Percentiles rank a stretch among this genome's conserved stretches.
Evolutionary conservation across 164 flowering plant species (phyloP).

Genomic region (Aristolochia contorta): DNA sequence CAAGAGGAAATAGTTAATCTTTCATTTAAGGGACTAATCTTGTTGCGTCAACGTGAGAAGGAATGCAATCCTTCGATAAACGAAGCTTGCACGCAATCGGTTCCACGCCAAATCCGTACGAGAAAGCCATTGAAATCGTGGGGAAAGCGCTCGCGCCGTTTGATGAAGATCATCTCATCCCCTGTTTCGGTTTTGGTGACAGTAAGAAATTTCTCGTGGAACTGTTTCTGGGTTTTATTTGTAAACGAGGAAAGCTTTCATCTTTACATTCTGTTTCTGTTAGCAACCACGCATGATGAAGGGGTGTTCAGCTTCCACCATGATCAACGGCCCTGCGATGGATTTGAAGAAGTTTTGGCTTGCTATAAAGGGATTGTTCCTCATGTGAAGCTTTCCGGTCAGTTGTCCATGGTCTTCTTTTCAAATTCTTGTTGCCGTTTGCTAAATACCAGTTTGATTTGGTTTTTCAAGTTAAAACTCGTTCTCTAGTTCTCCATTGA

Average conservation of each 20-base stretch:
- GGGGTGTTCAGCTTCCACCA: constrained; percentile 62
- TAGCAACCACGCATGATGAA: constrained; percentile 69
- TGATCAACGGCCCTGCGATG: constrained; percentile 60
- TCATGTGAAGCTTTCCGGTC: constrained; percentile 48
- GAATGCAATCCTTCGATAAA: constrained; percentile 49
- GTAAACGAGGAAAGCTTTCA: not conserved
- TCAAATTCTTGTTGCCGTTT: not conserved
- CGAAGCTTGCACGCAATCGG: constrained; percentile 54
- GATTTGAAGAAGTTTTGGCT: constrained; percentile 67
- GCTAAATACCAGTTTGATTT: too few species aligned
- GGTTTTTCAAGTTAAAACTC: too few species aligned
- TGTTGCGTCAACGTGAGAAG: constrained; percentile 32
- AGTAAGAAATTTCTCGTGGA: constrained; percentile 16
- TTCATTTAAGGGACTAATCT: not conserved
- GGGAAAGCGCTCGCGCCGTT: constrained; percentile 37
- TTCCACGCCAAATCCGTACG: constrained; percentile 35
- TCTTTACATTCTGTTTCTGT: not conserved
- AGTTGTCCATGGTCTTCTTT: constrained; percentile 1
- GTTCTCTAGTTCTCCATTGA: too few species aligned
- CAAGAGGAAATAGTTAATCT: not conserved
- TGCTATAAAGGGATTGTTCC: constrained; percentile 51
- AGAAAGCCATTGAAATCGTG: constrained; percentile 38
- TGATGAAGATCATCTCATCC: constrained; percentile 43
- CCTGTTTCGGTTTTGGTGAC: constrained; percentile 57
- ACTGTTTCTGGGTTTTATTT: not conserved